These are phyloP conservation scores for sunflower (Helianthus annuus) DNA, from an alignment of 129 eudicot species.

Conservation along the genomic window DNA sequence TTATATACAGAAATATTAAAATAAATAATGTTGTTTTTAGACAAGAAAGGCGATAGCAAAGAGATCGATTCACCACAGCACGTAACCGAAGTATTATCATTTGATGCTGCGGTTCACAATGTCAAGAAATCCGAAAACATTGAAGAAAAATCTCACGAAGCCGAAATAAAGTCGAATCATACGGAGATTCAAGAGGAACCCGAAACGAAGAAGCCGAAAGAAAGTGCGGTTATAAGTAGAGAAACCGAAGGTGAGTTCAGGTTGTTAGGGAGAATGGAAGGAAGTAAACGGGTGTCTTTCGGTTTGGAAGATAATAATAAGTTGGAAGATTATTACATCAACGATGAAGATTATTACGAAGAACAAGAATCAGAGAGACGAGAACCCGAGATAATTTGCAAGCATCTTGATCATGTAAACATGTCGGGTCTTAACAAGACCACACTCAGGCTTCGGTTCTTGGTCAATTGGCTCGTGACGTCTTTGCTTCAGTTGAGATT, in stretches of 20 bases:
- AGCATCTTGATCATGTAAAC: constrained; percentile 50
- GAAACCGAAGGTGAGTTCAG: constrained; percentile 47
- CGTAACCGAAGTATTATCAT: constrained; percentile 28
- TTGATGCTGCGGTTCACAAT: constrained; percentile 44
- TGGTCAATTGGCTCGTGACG: constrained; percentile 48
- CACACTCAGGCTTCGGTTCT: constrained; percentile 35
- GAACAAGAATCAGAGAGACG: constrained; percentile 41
- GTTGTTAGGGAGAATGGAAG: constrained; percentile 42
- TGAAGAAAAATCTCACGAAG: constrained; percentile 21
- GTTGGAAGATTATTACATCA: constrained; percentile 33
- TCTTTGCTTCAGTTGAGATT: constrained; percentile 37
- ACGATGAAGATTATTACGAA: constrained; percentile 39
- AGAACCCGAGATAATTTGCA: constrained; percentile 42
- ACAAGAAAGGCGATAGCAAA: constrained; percentile 21
- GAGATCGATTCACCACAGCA: constrained; percentile 24
- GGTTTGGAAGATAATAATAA: constrained; percentile 31
- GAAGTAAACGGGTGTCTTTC: constrained; percentile 42
- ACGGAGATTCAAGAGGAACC: constrained; percentile 38
- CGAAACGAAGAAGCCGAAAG: constrained; percentile 37
- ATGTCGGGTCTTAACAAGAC: constrained; percentile 47
- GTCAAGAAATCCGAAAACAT: constrained; percentile 30
- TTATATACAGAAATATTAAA: not conserved
- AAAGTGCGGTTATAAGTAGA: constrained; percentile 40
- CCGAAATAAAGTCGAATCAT: constrained; percentile 13
- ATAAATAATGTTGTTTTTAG: constrained; percentile 17